Conservation (phyloP, 2,329 filamentous ascomycete species). For the Alternaria rosae region DNA sequence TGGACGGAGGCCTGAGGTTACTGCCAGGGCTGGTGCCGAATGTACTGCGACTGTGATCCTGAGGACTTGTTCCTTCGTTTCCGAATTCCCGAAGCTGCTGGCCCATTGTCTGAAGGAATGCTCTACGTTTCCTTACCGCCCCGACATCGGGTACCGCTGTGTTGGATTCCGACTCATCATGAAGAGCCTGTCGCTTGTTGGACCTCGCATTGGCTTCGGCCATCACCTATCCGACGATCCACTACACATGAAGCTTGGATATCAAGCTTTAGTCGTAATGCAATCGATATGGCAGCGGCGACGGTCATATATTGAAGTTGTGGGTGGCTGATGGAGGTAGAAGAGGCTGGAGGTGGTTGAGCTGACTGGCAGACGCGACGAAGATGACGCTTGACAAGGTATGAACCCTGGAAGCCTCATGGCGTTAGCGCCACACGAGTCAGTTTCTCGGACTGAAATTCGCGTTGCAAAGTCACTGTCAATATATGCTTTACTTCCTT, state of each 20-base stretch:
- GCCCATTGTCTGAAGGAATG: conserved; percentile 36
- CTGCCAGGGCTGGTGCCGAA: conserved; percentile 27
- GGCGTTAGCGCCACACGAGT: not conserved
- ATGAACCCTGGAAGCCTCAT: not conserved
- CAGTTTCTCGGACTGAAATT: not conserved
- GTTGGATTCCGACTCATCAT: conserved; percentile 13
- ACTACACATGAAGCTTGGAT: not conserved
- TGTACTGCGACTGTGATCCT: conserved; percentile 23
- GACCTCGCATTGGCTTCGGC: conserved; percentile 18
- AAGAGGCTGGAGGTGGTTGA: not conserved
- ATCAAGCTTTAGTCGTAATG: not conserved
- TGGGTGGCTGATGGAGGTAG: not conserved
- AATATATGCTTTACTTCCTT: not conserved
- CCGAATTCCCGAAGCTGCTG: conserved; percentile 37
- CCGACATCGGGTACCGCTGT: conserved; percentile 3
- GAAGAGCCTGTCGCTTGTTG: conserved; percentile 25
- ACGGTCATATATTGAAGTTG: not conserved
- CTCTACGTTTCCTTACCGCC: conserved; percentile 26
- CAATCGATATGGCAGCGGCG: not conserved
- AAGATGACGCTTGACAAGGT: not conserved
- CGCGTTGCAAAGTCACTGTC: not conserved
- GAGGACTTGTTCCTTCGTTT: conserved; percentile 29
- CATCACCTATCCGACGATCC: conserved; percentile 15
- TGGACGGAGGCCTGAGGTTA: conserved; percentile 14
- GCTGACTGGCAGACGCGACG: not conserved